phyloP scores from a whole-genome alignment of 306 rosid species.

The Inga laurina region DNA sequence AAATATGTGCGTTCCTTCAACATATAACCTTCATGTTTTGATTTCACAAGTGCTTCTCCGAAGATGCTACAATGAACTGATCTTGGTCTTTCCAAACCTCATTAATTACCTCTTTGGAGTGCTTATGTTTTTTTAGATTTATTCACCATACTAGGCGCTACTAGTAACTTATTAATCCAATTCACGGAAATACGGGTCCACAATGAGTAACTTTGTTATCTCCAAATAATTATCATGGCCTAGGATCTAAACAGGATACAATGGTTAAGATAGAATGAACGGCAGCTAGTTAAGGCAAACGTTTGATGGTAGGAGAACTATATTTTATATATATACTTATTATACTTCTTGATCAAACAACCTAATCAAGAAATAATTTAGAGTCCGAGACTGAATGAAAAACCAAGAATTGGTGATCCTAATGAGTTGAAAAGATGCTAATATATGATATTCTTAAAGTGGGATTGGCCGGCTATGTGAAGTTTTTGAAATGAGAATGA shows the following conservation, averaged over 20 bases:
- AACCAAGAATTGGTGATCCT: not conserved
- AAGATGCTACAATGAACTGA: not conserved
- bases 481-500: conserved; percentile 21
- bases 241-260: too few relatives aligned
- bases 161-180: too few relatives aligned
- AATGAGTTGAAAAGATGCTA: not conserved
- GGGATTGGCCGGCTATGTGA: not conserved
- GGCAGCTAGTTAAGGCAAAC: too few relatives aligned
- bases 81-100: conserved; percentile 8
- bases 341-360: not conserved
- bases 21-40: too few relatives aligned
- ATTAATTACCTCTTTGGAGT: not conserved
- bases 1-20: too few relatives aligned
- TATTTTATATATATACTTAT: not conserved
- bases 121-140: too few relatives aligned
- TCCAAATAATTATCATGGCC: too few relatives aligned
- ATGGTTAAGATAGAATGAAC: too few relatives aligned
- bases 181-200: too few relatives aligned
- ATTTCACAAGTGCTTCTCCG: too few relatives aligned
- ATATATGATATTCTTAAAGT: not conserved
- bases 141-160: rapidly evolving
- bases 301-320: not conserved
- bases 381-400: not conserved
- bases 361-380: not conserved
- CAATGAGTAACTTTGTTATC: too few relatives aligned